A percentile compares a stretch with the other conserved stretches of the same genome.
Conservation (phyloP, 2,329 filamentous ascomycete species). For the Eutypa lata region DNA sequence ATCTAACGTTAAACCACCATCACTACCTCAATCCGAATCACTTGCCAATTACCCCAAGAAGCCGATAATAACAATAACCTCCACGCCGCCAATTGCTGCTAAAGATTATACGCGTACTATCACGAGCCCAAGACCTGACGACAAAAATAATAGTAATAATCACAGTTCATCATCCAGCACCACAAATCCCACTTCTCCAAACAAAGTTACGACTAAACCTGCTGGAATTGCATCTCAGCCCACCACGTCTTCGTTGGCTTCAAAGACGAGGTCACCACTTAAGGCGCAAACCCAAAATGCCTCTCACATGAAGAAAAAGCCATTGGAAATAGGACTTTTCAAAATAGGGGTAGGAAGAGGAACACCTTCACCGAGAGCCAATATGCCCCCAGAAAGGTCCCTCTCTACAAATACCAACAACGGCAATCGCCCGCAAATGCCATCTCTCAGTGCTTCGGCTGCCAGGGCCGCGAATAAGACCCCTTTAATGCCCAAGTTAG, state of each 20-base stretch:
- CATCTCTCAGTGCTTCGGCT: conserved; percentile 62
- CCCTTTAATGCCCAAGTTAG: conserved; percentile 56
- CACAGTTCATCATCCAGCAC: too few species aligned
- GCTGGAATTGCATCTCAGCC: too few species aligned
- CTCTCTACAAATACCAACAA: conserved; percentile 40
- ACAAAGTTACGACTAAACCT: too few species aligned
- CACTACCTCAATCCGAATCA: too few species aligned
- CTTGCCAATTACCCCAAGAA: too few species aligned
- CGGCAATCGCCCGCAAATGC: conserved; percentile 60
- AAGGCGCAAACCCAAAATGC: conserved; percentile 38
- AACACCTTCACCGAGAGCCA: conserved; percentile 4
- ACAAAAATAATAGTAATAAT: too few species aligned
- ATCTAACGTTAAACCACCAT: too few species aligned
- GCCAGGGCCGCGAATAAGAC: conserved; percentile 49
- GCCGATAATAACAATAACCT: too few species aligned
- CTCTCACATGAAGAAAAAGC: conserved; percentile 20
- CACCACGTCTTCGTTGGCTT: not conserved
- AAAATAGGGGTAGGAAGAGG: not conserved
- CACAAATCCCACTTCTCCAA: too few species aligned
- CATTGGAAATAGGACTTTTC: not conserved
- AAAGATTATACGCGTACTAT: too few species aligned
- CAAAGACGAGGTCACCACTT: conserved; percentile 11
- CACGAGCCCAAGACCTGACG: too few species aligned
- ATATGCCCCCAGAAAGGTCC: conserved; percentile 44
- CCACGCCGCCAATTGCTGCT: too few species aligned